A percentile compares a stretch with the other conserved stretches of the same genome.
Conservation (phyloP, 2,329 filamentous ascomycete genomes). For the Colletotrichum euphorbiae region DNA sequence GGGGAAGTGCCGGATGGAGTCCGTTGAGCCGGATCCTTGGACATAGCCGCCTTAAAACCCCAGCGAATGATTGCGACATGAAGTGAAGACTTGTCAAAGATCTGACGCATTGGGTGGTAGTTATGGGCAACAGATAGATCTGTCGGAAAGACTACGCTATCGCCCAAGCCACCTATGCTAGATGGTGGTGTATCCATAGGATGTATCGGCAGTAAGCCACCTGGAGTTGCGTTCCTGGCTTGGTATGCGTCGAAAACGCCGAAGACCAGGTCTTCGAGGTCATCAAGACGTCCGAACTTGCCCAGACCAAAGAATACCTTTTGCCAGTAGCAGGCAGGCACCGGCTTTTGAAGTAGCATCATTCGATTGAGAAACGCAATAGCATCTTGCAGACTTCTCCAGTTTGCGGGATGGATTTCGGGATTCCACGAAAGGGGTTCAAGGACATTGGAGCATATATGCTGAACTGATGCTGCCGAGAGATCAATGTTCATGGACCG, state of each 20-base stretch:
- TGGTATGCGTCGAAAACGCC: slow-evolving; percentile 57
- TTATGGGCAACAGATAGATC: slow-evolving; percentile 57
- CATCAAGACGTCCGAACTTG: slow-evolving; percentile 55
- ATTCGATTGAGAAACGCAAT: slow-evolving; percentile 28
- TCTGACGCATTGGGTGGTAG: slow-evolving; percentile 59
- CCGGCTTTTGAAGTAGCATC: slow-evolving; percentile 37
- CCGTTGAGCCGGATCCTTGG: slow-evolving; percentile 28
- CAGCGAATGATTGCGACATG: slow-evolving; percentile 57
- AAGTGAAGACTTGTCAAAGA: slow-evolving; percentile 55
- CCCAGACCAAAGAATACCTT: slow-evolving; percentile 58
- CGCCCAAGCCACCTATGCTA: not conserved
- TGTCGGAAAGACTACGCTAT: slow-evolving; percentile 44
- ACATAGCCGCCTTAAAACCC: slow-evolving; percentile 56
- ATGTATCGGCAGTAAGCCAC: slow-evolving; percentile 57
- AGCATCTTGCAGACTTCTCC: slow-evolving; percentile 18
- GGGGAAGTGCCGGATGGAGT: not conserved
- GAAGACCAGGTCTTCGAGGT: slow-evolving; percentile 58
- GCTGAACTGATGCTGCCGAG: slow-evolving; percentile 24
- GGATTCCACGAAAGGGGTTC: slow-evolving; percentile 25
- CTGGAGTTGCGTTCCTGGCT: slow-evolving; percentile 41
- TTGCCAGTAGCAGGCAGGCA: slow-evolving; percentile 56
- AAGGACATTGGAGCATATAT: slow-evolving; percentile 25
- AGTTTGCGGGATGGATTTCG: not conserved
- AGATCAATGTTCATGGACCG: slow-evolving; percentile 49
- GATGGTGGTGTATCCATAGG: slow-evolving; percentile 54